These are phyloP conservation scores for Populus euphratica DNA, from an alignment of 345 rosid species.

Conservation along the genomic window DNA sequence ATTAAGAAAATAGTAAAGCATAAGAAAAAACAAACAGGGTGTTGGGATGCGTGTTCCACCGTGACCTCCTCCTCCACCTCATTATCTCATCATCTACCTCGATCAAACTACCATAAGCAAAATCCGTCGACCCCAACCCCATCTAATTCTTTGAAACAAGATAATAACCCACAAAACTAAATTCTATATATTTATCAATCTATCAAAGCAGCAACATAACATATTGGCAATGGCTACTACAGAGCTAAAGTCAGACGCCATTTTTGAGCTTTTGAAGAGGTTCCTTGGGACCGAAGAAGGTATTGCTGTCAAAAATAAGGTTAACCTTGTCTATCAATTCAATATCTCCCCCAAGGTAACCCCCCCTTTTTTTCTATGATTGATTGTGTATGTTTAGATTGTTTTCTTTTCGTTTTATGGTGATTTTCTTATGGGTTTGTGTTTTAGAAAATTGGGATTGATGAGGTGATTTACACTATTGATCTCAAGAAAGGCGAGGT, in stretches of 20 bases:
- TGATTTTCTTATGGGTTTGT: neutral
- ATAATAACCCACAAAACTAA: neutral
- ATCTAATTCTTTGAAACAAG: neutral
- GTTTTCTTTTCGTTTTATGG: neutral
- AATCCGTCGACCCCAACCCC: neutral
- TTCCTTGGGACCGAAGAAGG: slow-evolving; percentile 78
- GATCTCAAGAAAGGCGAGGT: slow-evolving; percentile 95
- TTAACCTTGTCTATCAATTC: slow-evolving; percentile 83
- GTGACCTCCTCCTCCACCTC: neutral
- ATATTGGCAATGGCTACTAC: slow-evolving; percentile 40
- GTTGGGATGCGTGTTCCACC: neutral
- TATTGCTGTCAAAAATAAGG: slow-evolving; percentile 51
- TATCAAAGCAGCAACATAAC: neutral
- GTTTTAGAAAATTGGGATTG: slow-evolving; percentile 76
- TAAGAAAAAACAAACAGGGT: neutral
- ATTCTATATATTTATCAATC: neutral
- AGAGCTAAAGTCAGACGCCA: slow-evolving; percentile 60
- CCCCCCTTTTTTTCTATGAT: neutral
- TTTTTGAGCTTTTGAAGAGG: slow-evolving; percentile 65
- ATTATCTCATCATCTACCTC: neutral
- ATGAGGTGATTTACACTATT: slow-evolving; percentile 68
- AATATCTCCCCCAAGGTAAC: slow-evolving; percentile 86
- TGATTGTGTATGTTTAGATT: neutral
- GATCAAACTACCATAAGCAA: neutral
- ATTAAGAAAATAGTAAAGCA: neutral